These are phyloP conservation scores for Backusella tarrabulga DNA, from an alignment of 192 early-diverging fungal species.

Conservation along the genomic window DNA sequence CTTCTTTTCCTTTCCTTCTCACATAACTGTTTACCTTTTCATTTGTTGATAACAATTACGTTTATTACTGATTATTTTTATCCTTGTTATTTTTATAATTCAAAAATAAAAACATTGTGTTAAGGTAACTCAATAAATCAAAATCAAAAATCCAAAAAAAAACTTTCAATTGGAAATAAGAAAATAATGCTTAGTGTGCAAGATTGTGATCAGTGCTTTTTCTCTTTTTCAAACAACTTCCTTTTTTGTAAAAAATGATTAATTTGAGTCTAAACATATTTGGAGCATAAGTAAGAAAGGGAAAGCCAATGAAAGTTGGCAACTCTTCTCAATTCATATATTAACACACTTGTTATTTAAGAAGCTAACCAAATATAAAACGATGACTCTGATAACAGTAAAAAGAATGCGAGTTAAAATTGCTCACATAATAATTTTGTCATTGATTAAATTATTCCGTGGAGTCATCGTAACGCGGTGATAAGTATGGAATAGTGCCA, in stretches of 20 bases:
- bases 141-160: neutral
- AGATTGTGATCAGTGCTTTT: constrained; percentile 7
- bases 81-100: neutral
- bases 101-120: neutral
- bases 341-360: neutral
- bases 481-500: constrained; percentile 6
- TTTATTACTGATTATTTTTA: neutral
- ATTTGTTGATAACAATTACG: neutral
- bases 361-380: neutral
- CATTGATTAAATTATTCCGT: neutral
- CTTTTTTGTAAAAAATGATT: neutral
- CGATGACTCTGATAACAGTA: neutral
- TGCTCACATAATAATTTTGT: neutral
- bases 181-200: neutral
- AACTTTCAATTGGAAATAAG: neutral
- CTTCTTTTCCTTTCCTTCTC: neutral
- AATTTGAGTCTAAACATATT: constrained; percentile 2
- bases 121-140: constrained; percentile 1
- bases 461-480: neutral
- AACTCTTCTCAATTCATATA: neutral
- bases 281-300: neutral
- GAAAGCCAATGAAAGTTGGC: neutral
- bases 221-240: neutral
- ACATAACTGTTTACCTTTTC: neutral
- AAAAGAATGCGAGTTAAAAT: neutral